Conservation (phyloP, 306 rosid species). For the Prunus kanzakura region DNA sequence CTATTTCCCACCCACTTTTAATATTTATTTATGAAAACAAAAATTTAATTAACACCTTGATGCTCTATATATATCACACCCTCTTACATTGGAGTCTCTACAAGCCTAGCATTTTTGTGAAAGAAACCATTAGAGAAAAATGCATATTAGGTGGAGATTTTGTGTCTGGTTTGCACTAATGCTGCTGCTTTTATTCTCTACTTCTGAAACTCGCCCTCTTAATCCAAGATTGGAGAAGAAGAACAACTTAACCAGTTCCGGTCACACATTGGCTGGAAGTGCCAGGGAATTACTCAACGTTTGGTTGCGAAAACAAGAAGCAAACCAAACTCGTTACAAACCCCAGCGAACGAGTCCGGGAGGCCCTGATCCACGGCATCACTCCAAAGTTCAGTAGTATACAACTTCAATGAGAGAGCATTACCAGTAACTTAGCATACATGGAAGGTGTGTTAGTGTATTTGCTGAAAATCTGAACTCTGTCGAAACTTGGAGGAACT, state of each 20-base stretch:
- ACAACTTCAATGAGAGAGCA: background rate
- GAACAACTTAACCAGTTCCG: background rate
- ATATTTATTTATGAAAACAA: background rate
- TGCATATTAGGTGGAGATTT: constrained; percentile 4
- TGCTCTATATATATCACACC: constrained; percentile 4
- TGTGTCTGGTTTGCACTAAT: constrained; percentile 2
- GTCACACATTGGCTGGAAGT: background rate
- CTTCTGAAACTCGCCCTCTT: constrained; percentile 17
- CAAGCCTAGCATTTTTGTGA: background rate
- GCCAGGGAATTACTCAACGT: constrained; percentile 5
- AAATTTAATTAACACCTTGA: background rate
- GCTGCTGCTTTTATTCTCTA: constrained; percentile 16
- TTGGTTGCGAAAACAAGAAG: constrained; percentile 1
- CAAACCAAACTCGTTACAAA: background rate
- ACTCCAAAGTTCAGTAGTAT: background rate
- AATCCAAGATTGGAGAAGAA: background rate
- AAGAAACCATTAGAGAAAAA: background rate
- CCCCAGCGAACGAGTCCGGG: constrained; percentile 19
- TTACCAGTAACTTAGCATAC: background rate
- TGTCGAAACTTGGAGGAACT: background rate
- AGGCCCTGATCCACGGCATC: constrained; percentile 36
- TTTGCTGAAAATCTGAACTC: background rate
- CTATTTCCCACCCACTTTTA: background rate
- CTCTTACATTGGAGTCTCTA: background rate
- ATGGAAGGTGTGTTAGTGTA: background rate